Conservation (phyloP, 78 protist species). For the Dictyostelium citrinum region DNA sequence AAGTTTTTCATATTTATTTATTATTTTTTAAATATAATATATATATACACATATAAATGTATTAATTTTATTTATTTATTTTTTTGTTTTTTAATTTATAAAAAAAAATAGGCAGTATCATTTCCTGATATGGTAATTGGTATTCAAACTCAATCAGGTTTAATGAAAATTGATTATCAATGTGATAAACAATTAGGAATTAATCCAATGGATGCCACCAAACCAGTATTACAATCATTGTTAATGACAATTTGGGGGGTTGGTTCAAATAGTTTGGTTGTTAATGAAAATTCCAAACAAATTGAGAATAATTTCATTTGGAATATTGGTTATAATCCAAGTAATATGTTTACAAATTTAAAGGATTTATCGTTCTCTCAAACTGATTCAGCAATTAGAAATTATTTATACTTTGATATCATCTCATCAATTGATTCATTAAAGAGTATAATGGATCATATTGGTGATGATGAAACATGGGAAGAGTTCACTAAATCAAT, state of each 20-base stretch:
- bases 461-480: constrained; percentile 75
- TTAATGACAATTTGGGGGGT: constrained; percentile 54
- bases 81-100: background rate
- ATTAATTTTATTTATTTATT: background rate
- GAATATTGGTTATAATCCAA: constrained; percentile 31
- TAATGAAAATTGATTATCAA: constrained; percentile 1
- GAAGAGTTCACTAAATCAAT: constrained; percentile 15
- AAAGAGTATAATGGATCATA: constrained; percentile 12
- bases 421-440: constrained; percentile 4
- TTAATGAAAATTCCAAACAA: background rate
- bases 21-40: background rate
- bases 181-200: constrained; percentile 17
- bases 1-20: background rate
- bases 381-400: constrained; percentile 28
- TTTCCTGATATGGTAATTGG: constrained; percentile 60
- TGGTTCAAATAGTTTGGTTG: background rate
- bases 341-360: background rate
- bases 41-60: too few relatives aligned
- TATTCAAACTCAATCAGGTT: constrained; percentile 54
- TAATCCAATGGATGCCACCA: constrained; percentile 48
- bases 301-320: constrained; percentile 43
- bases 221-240: constrained; percentile 26
- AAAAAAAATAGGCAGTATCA: background rate
- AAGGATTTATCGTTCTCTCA: constrained; percentile 38
- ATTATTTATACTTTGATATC: constrained; percentile 20